Evolutionary conservation across 331 rosid species (phyloP).

Genomic region (Pyrus hybrid): DNA sequence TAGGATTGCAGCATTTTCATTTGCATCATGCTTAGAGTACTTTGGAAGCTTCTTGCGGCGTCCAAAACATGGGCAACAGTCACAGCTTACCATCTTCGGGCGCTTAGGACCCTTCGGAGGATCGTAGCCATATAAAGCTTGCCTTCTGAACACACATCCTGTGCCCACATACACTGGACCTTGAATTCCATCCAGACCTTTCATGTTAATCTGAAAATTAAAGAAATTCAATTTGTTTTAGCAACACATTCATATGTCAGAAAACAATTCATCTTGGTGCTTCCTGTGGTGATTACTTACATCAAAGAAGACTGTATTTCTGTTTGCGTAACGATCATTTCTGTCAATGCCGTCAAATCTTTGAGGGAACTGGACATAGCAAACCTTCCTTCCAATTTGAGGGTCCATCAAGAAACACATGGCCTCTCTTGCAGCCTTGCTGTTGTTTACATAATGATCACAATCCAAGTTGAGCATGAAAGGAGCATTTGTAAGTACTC

Average conservation of each 20-base stretch:
- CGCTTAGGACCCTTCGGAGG: constrained; percentile 86
- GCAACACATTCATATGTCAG: too few relatives aligned
- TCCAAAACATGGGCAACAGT: constrained; percentile 96
- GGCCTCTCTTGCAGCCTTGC: constrained; percentile 78
- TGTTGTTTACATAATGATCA: constrained; percentile 84
- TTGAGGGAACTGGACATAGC: constrained; percentile 86
- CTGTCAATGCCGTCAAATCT: constrained; percentile 88
- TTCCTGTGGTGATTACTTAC: constrained; percentile 25
- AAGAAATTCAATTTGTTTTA: constrained; percentile 7
- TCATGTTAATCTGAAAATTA: constrained; percentile 66
- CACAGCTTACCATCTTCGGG: constrained; percentile 86
- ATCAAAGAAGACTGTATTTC: constrained; percentile 84
- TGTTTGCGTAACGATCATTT: constrained; percentile 87
- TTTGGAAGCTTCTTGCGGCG: constrained; percentile 80
- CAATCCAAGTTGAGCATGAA: constrained; percentile 92
- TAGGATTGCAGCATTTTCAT: constrained; percentile 49
- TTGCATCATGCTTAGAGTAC: constrained; percentile 51
- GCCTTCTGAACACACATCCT: constrained; percentile 82
- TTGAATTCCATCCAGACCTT: constrained; percentile 92
- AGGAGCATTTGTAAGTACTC: constrained; percentile 90
- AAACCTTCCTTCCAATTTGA: constrained; percentile 69
- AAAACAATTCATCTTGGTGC: neutral
- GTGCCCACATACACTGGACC: constrained; percentile 89
- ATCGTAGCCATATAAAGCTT: constrained; percentile 77
- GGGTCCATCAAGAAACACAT: constrained; percentile 98